phyloP scores from a whole-genome alignment of 2,329 filamentous ascomycete genomes.

The Phialophora expanda region DNA sequence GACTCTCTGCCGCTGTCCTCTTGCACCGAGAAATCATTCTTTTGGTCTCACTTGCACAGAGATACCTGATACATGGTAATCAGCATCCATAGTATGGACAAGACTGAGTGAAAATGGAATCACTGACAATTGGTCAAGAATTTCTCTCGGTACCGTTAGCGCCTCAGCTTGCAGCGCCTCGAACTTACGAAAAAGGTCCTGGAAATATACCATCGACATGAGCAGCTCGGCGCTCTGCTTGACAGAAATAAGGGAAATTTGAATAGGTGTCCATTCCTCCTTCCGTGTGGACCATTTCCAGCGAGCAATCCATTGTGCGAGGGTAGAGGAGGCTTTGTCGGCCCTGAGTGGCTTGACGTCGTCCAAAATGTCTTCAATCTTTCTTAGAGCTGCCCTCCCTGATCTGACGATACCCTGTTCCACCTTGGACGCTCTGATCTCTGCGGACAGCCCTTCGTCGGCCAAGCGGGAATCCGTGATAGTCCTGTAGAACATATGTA shows the following conservation, averaged over 20 bases:
- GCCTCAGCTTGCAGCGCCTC: not conserved
- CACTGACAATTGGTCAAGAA: slow-evolving; percentile 1
- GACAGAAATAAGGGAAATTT: slow-evolving; percentile 8
- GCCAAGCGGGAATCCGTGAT: slow-evolving; percentile 11
- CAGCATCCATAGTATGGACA: not conserved
- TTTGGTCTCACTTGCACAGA: not conserved
- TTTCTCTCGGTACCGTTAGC: not conserved
- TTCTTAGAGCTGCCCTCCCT: not conserved
- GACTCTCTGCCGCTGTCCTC: not conserved
- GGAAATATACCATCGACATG: not conserved
- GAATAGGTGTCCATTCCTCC: slow-evolving; percentile 15
- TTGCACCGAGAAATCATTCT: not conserved
- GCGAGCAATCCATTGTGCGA: slow-evolving; percentile 8
- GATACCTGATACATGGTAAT: not conserved
- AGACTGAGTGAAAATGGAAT: not conserved
- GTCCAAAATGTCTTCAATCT: not conserved
- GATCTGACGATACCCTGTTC: slow-evolving; percentile 13
- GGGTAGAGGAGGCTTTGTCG: slow-evolving; percentile 3
- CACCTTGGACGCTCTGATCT: slow-evolving; percentile 13
- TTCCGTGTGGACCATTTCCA: slow-evolving; percentile 10
- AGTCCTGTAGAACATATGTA: not conserved
- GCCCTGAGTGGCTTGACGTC: not conserved
- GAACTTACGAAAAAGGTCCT: not conserved
- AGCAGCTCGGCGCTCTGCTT: slow-evolving; percentile 9
- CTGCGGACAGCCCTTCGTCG: slow-evolving; percentile 8